A percentile compares a stretch with the other conserved stretches of the same genome.
Evolutionary conservation across 495 filamentous ascomycete species (phyloP).

Genomic region (Xylaria venustula): DNA sequence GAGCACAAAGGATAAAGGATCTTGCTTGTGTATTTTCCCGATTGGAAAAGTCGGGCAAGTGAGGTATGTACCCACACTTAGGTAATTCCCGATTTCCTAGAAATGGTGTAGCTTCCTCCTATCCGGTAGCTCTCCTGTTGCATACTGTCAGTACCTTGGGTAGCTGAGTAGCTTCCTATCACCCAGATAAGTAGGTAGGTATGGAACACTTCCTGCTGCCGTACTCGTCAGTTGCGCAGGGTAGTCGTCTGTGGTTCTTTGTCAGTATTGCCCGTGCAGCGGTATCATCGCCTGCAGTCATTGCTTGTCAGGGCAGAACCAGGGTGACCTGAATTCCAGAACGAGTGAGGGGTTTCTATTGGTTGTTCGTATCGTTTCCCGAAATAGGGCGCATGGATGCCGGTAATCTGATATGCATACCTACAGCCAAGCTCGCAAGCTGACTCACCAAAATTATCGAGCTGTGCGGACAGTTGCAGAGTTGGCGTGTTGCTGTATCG

Average conservation of each 20-base stretch:
- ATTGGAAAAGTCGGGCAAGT: not conserved
- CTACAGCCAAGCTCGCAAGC: not conserved
- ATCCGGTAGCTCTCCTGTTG: not conserved
- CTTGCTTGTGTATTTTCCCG: too few relatives aligned
- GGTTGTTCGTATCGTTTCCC: not conserved
- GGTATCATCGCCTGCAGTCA: not conserved
- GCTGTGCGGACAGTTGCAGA: not conserved
- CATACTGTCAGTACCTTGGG: not conserved
- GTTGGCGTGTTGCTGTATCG: too few relatives aligned
- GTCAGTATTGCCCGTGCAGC: not conserved
- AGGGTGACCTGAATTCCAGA: not conserved
- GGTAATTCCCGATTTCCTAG: constrained; percentile 1
- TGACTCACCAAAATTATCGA: not conserved
- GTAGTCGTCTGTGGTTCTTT: too few relatives aligned
- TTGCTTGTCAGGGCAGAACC: too few relatives aligned
- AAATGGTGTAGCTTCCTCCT: not conserved
- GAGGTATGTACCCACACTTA: not conserved
- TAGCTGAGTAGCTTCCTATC: not conserved
- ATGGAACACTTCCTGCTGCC: too few relatives aligned
- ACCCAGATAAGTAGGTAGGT: too few relatives aligned
- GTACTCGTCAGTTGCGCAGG: not conserved
- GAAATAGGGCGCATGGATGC: constrained; percentile 1
- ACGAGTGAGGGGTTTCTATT: not conserved
- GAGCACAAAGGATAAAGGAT: not conserved
- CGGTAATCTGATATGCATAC: not conserved